Evolutionary conservation across 78 protist species (phyloP).

Genomic region (Guillardia theta): DNA sequence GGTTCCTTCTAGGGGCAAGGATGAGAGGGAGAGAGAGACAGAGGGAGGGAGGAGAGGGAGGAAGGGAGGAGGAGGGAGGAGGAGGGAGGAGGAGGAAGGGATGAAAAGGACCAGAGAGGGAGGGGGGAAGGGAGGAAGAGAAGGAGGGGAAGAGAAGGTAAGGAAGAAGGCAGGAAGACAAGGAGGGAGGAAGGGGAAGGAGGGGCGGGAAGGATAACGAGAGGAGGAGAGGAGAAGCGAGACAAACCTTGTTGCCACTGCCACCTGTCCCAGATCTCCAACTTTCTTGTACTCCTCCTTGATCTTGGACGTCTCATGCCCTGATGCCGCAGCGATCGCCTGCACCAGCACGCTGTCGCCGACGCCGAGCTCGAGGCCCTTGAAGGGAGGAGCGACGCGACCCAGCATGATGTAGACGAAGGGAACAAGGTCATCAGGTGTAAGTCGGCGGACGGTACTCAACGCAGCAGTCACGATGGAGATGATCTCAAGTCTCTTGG

Average conservation of each 20-base stretch:
- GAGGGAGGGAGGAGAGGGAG: background rate
- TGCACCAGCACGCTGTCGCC: background rate
- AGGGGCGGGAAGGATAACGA: background rate
- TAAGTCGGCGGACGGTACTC: background rate
- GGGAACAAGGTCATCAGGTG: background rate
- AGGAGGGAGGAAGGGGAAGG: background rate
- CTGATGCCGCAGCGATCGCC: background rate
- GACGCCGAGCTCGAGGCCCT: slow-evolving; percentile 14
- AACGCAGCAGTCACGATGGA: background rate
- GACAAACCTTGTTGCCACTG: background rate
- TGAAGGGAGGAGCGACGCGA: background rate
- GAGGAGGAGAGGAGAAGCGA: background rate
- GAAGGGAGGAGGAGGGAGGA: background rate
- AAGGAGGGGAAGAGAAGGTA: background rate
- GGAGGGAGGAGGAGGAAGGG: background rate
- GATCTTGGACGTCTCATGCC: background rate
- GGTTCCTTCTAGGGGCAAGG: background rate
- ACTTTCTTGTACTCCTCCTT: slow-evolving; percentile 13
- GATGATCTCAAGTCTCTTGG: background rate
- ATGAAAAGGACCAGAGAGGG: background rate
- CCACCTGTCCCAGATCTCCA: background rate
- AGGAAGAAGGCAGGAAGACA: background rate
- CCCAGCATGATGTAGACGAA: background rate
- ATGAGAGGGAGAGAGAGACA: background rate
- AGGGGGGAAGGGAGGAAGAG: background rate